These are phyloP conservation scores for Solanum hybrid DNA, from an alignment of 305 asterid genomes.

Conservation along the genomic window DNA sequence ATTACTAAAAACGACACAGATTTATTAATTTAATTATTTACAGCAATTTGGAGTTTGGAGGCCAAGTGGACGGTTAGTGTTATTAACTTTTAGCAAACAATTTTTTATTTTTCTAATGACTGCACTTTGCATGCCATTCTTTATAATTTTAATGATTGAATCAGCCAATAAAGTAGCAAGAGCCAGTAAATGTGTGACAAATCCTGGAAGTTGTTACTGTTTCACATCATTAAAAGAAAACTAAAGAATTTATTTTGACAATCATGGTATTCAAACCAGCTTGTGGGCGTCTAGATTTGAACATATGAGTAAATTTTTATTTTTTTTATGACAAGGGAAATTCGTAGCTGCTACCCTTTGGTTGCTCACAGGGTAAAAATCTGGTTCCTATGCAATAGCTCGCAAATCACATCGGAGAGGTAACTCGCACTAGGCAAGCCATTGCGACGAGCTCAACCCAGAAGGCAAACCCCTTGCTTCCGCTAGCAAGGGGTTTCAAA, in stretches of 20 bases:
- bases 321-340: too few species aligned
- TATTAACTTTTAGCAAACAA: not conserved
- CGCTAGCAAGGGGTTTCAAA: not conserved
- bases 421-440: not conserved
- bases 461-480: not conserved
- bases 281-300: not conserved
- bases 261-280: not conserved
- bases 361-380: not conserved
- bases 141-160: not conserved
- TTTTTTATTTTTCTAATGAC: not conserved
- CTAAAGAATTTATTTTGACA: not conserved
- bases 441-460: not conserved
- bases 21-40: not conserved
- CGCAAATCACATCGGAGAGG: not conserved
- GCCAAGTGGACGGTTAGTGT: not conserved
- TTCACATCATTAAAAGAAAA: not conserved
- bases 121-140: not conserved
- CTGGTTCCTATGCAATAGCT: not conserved
- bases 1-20: not conserved
- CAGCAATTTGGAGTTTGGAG: not conserved
- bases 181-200: not conserved
- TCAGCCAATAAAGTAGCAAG: not conserved
- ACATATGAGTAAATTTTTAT: not conserved
- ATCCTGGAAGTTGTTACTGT: not conserved
- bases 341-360: rapidly evolving